phyloP scores from a whole-genome alignment of 2,329 filamentous ascomycete genomes.

The Beauveria rudraprayagi region DNA sequence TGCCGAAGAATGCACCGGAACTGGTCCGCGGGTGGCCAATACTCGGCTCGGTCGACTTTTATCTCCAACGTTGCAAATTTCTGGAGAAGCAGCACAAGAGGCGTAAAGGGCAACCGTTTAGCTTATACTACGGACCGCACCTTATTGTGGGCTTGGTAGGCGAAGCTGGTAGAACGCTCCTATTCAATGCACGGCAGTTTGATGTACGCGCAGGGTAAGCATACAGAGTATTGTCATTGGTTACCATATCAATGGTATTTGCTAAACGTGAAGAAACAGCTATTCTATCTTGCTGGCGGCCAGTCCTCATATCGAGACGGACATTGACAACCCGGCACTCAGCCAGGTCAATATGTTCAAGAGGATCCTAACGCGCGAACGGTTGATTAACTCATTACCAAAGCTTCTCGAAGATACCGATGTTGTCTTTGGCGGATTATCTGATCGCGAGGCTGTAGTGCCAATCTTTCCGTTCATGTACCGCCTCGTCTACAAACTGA shows the following conservation, averaged over 20 bases:
- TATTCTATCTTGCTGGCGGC: slow-evolving; percentile 25
- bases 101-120: slow-evolving; percentile 36
- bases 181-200: slow-evolving; percentile 37
- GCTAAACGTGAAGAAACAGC: slow-evolving; percentile 11
- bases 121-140: slow-evolving; percentile 38
- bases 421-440: background rate
- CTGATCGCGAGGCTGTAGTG: slow-evolving; percentile 14
- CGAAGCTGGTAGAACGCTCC: slow-evolving; percentile 31
- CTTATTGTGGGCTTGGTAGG: slow-evolving; percentile 38
- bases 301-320: slow-evolving; percentile 17
- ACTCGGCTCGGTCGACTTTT: slow-evolving; percentile 37
- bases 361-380: slow-evolving; percentile 30
- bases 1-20: slow-evolving; percentile 19
- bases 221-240: no score
- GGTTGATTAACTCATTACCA: slow-evolving; percentile 30
- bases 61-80: slow-evolving; percentile 38
- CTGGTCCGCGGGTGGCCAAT: slow-evolving; percentile 29
- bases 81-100: slow-evolving; percentile 23
- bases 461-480: slow-evolving; percentile 49
- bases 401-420: slow-evolving; percentile 34
- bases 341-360: slow-evolving; percentile 24
- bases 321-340: slow-evolving; percentile 16
- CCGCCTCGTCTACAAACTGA: slow-evolving; percentile 46
- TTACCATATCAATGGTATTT: background rate
- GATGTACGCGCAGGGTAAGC: slow-evolving; percentile 34